Evolutionary conservation across 768 basidiomycete genomes (phyloP), one percentile per base, ranked within the genome.

Genomic region (Mycena olivaceomarginata): DNA sequence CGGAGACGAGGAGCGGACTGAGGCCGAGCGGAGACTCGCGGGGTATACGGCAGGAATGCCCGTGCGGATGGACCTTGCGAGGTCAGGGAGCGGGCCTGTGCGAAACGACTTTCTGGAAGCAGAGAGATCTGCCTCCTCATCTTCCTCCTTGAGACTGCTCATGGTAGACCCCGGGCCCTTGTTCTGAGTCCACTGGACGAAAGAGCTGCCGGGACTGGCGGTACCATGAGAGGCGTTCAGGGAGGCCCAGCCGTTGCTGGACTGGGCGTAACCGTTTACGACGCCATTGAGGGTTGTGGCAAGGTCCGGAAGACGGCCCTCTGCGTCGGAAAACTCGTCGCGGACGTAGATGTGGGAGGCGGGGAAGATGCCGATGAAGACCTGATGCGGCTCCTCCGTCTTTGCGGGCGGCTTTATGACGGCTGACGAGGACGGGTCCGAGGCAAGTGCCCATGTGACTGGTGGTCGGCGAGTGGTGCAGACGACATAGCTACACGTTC

Each of bases 331-430:
- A 20, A 97, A 88, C 80, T 97, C 92, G 83, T 97, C 97, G 45
- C 97, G 95, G 77, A 96, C 88, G 82, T 94, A 93, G 62, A 98
- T 94, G 85, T 97, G 96, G 10, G 95, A 94, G 1, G 95, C 95
- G 1, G 97, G 97, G 82, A 98, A 98, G 74, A 98, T 98, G 69
- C 97, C 97, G 71, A 98, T 96, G 85, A 96, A 96, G 41, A 98
- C 96, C 81, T 96, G 95, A 74, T 96, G 95, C 0, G 92, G 90
- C 81, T 96, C 95, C 83, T 95, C 95, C 4, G 91, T 88, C 80
- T 93, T 94, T 75, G 88, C 82, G 5, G 92, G 88, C 4, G 91
- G 85, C 76, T 89, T 92, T 13, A 88, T 82, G 22, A 83, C 81
- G 11, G 85, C 82, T 12, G 89, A 89, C 13, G 89, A 88, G 5